phyloP scores from a whole-genome alignment of 441 rosid species.

The Populus hybrid region DNA sequence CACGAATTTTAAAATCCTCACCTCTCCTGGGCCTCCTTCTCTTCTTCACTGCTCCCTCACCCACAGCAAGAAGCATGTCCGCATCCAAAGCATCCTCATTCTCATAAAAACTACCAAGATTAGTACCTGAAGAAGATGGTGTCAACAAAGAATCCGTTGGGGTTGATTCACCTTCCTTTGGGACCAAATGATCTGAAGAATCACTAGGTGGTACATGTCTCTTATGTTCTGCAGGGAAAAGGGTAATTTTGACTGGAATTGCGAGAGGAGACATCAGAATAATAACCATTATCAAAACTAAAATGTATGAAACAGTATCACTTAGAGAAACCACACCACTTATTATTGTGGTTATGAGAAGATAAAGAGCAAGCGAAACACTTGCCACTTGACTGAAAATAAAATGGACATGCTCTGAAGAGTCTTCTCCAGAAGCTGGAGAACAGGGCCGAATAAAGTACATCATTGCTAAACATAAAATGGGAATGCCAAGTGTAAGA shows the following conservation, averaged over 20 bases:
- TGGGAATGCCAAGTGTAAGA: slow-evolving; percentile 72
- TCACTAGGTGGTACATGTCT: slow-evolving; percentile 35
- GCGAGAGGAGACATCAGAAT: slow-evolving; percentile 76
- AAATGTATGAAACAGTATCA: slow-evolving; percentile 35
- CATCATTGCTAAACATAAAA: slow-evolving; percentile 60
- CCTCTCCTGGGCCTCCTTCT: slow-evolving; percentile 86
- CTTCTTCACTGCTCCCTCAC: slow-evolving; percentile 90
- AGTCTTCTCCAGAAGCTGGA: slow-evolving; percentile 86
- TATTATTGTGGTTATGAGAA: slow-evolving; percentile 52
- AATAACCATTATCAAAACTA: slow-evolving; percentile 57
- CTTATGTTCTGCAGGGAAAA: slow-evolving; percentile 54
- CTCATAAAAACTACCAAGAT: slow-evolving; percentile 58
- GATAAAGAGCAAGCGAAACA: slow-evolving; percentile 63
- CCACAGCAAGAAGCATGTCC: slow-evolving; percentile 74
- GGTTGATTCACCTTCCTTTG: slow-evolving; percentile 37
- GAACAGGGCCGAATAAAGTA: slow-evolving; percentile 75
- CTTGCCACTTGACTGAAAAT: slow-evolving; percentile 64
- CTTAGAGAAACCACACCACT: slow-evolving; percentile 41
- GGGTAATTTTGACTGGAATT: slow-evolving; percentile 90
- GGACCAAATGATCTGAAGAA: slow-evolving; percentile 57
- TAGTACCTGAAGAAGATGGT: slow-evolving; percentile 60
- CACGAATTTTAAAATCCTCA: slow-evolving; percentile 79
- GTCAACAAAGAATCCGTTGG: slow-evolving; percentile 55
- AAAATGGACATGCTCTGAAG: slow-evolving; percentile 72
- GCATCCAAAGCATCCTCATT: slow-evolving; percentile 56